These are phyloP conservation scores for Kernera saxatilis DNA, from an alignment of 345 rosid species.

Conservation along the genomic window DNA sequence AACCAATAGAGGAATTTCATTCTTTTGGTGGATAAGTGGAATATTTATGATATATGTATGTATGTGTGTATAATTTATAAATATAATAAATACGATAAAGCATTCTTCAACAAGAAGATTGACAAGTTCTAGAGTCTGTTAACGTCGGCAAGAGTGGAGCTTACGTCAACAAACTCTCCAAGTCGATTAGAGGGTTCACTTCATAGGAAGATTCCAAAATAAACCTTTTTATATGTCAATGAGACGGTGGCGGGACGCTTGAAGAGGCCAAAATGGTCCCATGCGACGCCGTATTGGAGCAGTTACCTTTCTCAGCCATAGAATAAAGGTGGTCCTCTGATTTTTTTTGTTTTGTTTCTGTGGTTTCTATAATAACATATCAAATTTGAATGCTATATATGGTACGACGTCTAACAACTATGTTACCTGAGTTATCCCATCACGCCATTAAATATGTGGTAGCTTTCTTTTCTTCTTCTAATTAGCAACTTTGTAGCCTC, in stretches of 20 bases:
- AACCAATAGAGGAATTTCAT: conserved; percentile 1
- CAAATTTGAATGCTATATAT: background rate
- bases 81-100: background rate
- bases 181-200: background rate
- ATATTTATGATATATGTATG: background rate
- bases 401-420: conserved; percentile 29
- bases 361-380: conserved; percentile 11
- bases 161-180: background rate
- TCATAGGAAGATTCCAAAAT: conserved; percentile 6
- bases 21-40: background rate
- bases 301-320: conserved; percentile 16
- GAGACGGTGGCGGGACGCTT: conserved; percentile 24
- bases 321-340: conserved; percentile 13
- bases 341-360: background rate
- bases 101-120: background rate
- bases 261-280: conserved; percentile 22
- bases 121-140: background rate
- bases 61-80: background rate
- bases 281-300: conserved; percentile 21
- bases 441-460: background rate
- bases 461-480: background rate
- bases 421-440: conserved; percentile 20
- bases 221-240: background rate
- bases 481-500: background rate
- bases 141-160: background rate